phyloP scores from a whole-genome alignment of 352 stramenopile species.

The Phytophthora ohioensis region DNA sequence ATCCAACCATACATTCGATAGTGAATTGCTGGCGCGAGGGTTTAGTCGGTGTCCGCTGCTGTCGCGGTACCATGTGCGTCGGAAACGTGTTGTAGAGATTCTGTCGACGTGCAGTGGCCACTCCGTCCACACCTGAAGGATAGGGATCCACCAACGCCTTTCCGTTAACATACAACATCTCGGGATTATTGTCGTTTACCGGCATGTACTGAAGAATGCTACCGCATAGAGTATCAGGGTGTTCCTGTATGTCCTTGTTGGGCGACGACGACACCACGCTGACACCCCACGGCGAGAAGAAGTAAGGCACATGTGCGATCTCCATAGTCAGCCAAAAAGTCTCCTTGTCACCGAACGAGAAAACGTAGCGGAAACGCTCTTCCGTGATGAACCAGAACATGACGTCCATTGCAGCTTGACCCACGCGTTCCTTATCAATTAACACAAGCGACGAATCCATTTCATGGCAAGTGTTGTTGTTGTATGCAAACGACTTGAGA shows the following conservation, averaged over 20 bases:
- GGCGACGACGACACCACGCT: slow-evolving; percentile 47
- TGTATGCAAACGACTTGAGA: slow-evolving; percentile 54
- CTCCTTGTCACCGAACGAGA: slow-evolving; percentile 55
- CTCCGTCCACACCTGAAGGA: slow-evolving; percentile 33
- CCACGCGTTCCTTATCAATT: slow-evolving; percentile 42
- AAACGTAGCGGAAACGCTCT: slow-evolving; percentile 40
- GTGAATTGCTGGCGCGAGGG: slow-evolving; percentile 26
- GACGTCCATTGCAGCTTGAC: slow-evolving; percentile 41
- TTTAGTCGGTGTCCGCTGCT: slow-evolving; percentile 35
- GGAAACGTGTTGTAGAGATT: slow-evolving; percentile 57
- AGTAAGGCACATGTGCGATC: slow-evolving; percentile 49
- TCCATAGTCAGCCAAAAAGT: slow-evolving; percentile 58
- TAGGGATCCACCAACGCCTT: slow-evolving; percentile 38
- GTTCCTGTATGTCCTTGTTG: slow-evolving; percentile 44
- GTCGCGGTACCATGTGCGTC: slow-evolving; percentile 60
- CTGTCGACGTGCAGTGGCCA: slow-evolving; percentile 34
- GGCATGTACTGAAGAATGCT: slow-evolving; percentile 42
- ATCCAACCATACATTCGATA: slow-evolving; percentile 58
- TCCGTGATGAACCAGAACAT: slow-evolving; percentile 47
- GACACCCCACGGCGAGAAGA: slow-evolving; percentile 54
- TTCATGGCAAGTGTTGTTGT: slow-evolving; percentile 61
- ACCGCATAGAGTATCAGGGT: slow-evolving; percentile 40
- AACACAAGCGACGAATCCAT: slow-evolving; percentile 53
- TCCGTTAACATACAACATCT: slow-evolving; percentile 40
- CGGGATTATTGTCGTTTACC: slow-evolving; percentile 25